Evolutionary conservation across 1,139 yeast genomes (phyloP), one percentile per base, ranked within the genome.

Genomic region (Hyphopichia buzzinii): DNA sequence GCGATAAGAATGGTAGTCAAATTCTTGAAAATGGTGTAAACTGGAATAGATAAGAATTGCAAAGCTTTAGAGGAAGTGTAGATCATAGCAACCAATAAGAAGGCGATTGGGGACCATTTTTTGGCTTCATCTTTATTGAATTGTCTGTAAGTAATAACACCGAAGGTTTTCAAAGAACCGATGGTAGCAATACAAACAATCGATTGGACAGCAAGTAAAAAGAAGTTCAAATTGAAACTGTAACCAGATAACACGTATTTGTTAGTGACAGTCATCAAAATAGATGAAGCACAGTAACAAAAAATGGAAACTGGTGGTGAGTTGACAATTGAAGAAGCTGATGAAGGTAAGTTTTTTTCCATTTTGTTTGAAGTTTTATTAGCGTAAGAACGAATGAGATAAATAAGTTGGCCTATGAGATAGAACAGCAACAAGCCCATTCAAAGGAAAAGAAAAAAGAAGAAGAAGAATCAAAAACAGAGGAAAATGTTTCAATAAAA

Each of bases 221-320:
- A 82, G 60, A 89, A 89, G 71, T 89, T 88, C 77, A 92, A 79
- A 73, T 90, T 92, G 74, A 92, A 92, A 38, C 74, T 65, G 45
- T 77, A 74, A 31, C 90, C 92, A 33, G 90, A 82, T 41, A 92
- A 82, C 43, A 92, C 97, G 59, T 81, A 89, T 68, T 92, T 92
- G 75, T 92, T 92, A 43, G 97, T 90, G 44, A 90, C 87, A n/a
- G 98, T 92, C 98, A 92, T 92, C 63, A 90, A 68, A 53, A 92
- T 90, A 17, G 97, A 92, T 21, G 97, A 85, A 41, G 77, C 74
- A 73, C 97, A 92, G 78, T 92, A 92, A 29, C 88, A 77, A 44
- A 82, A 63, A 52, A 90, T 87, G 39, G 97, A 89, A 49, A 87
- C 74, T 15, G 94, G 90, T 19, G 92, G 95, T 41, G 88, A 82